phyloP scores from a whole-genome alignment of 805 yeast species.

The Metschnikowia gruessii region DNA sequence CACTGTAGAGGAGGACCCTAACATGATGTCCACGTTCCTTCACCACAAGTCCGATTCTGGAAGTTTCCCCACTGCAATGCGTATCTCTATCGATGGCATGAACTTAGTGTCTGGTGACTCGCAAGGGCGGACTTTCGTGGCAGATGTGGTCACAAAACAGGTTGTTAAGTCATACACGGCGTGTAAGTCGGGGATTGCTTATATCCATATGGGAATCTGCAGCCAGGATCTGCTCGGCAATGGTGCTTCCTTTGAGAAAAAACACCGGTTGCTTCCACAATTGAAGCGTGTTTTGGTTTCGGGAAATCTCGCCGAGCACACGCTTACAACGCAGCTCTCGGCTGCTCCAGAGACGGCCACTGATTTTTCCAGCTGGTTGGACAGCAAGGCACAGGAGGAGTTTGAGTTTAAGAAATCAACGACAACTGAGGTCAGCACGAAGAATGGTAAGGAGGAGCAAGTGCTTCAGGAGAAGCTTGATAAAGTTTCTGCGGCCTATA shows the following conservation, averaged over 20 bases:
- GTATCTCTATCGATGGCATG: constrained; percentile 73
- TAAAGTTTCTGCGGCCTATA: constrained; percentile 56
- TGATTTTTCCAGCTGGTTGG: constrained; percentile 50
- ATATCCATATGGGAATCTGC: constrained; percentile 23
- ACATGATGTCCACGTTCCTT: constrained; percentile 49
- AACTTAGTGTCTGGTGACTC: constrained; percentile 69
- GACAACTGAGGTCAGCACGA: constrained; percentile 4
- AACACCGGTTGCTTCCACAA: constrained; percentile 52
- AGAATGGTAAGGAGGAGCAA: constrained; percentile 3
- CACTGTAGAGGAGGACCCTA: constrained; percentile 51
- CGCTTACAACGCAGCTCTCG: constrained; percentile 40
- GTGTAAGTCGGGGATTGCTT: constrained; percentile 36
- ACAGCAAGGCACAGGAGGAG: constrained; percentile 50
- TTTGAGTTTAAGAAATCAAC: constrained; percentile 37
- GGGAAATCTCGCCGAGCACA: constrained; percentile 38
- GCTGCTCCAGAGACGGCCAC: constrained; percentile 23
- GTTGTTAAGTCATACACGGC: constrained; percentile 54
- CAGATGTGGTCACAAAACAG: constrained; percentile 71
- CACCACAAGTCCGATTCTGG: constrained; percentile 36
- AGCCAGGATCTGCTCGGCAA: constrained; percentile 21
- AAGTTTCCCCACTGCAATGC: constrained; percentile 48
- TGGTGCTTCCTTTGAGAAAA: constrained; percentile 28
- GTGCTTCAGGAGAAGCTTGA: constrained; percentile 46
- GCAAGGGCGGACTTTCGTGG: constrained; percentile 61
- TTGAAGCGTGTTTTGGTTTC: constrained; percentile 59